Percentiles rank a stretch among this genome's conserved stretches.
Conservation (phyloP, 306 rosid species). For the Senna tora region DNA sequence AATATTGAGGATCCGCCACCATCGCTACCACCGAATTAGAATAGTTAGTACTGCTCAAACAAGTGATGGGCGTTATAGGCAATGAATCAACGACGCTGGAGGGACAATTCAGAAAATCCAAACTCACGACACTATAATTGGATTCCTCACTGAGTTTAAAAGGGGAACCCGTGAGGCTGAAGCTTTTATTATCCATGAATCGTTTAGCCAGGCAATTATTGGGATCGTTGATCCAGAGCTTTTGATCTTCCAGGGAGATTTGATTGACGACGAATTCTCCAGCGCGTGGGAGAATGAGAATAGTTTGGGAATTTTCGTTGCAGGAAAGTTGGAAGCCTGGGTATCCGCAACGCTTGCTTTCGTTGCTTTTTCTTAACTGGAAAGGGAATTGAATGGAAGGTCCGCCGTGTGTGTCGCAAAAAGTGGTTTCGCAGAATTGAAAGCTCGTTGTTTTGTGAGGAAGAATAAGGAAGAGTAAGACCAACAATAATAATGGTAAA, state of each 20-base stretch:
- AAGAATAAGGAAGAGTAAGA: neutral
- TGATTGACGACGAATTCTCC: neutral
- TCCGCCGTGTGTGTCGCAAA: neutral
- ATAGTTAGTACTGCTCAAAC: slow-evolving; percentile 10
- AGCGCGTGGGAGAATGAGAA: slow-evolving; percentile 16
- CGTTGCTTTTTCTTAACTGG: neutral
- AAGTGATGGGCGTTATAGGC: neutral
- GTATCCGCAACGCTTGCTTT: neutral
- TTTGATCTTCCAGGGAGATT: slow-evolving; percentile 12
- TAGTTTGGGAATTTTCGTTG: neutral
- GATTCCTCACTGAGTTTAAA: slow-evolving; percentile 21
- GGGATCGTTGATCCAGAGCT: slow-evolving; percentile 41
- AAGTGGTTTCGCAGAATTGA: neutral
- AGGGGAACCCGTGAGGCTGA: slow-evolving; percentile 29
- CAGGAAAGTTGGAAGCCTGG: slow-evolving; percentile 18
- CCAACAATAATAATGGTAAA: neutral
- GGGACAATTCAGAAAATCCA: slow-evolving; percentile 30
- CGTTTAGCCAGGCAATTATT: slow-evolving; percentile 23
- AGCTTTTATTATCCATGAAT: neutral
- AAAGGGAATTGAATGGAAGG: slow-evolving; percentile 11
- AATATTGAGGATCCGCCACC: neutral
- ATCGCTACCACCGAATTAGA: slow-evolving; percentile 38
- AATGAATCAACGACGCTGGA: slow-evolving; percentile 5
- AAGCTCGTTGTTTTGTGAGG: neutral
- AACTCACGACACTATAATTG: neutral